Evolutionary conservation across 306 rosid genomes (phyloP).

Genomic region (Vachellia collinsii): DNA sequence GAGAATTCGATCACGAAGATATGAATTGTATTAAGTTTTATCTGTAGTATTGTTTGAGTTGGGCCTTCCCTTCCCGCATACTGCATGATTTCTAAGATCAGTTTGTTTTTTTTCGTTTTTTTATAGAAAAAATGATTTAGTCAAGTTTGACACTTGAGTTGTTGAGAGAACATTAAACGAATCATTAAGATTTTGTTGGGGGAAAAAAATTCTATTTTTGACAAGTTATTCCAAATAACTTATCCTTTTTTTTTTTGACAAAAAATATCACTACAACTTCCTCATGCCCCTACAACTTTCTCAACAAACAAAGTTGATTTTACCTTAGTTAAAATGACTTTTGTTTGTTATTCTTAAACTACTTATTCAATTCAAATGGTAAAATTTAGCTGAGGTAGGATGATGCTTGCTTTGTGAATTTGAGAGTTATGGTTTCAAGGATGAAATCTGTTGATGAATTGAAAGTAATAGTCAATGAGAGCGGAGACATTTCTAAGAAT

Average conservation of each 20-base stretch:
- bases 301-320: no score
- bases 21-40: not conserved
- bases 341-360: no score
- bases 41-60: not conserved
- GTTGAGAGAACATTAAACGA: not conserved
- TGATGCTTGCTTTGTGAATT: conserved; percentile 9
- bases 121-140: not conserved
- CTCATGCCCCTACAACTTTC: not conserved
- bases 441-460: no score
- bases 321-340: no score
- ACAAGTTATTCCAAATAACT: not conserved
- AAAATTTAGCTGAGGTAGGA: not conserved
- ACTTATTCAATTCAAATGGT: conserved; percentile 15
- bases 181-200: no score
- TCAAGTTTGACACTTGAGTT: not conserved
- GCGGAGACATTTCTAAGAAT: no score
- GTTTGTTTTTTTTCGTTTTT: no score
- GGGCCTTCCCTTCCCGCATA: conserved; percentile 7
- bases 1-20: not conserved
- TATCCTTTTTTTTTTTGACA: no score
- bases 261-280: no score
- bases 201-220: no score
- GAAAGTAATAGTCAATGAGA: no score
- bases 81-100: conserved; percentile 12
- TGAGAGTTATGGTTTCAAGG: conserved; percentile 6